phyloP scores from a whole-genome alignment of 1,284 basidiomycete genomes.

The Boletus semigastroideus region DNA sequence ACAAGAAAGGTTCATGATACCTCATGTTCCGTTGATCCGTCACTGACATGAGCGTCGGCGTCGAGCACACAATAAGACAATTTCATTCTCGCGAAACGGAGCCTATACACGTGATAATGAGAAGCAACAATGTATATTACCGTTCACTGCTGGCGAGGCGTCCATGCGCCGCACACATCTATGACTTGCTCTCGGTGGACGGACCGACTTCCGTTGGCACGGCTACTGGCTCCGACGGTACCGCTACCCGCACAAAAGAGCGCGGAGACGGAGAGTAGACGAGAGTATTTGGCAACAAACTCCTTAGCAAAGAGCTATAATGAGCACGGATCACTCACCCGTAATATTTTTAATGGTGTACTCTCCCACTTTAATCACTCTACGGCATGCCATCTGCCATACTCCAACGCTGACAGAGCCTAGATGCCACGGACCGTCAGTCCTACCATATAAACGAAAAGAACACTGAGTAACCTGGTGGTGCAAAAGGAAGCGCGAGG shows the following conservation, averaged over 20 bases:
- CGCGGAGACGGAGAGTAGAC: neutral
- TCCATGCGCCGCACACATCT: neutral
- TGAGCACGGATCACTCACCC: constrained; percentile 17
- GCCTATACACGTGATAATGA: constrained; percentile 22
- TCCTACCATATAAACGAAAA: neutral
- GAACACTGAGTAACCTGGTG: constrained; percentile 50
- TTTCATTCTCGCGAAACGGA: constrained; percentile 1
- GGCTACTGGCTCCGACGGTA: constrained; percentile 21
- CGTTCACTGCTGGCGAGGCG: no score
- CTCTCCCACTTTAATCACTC: constrained; percentile 72
- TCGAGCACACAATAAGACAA: neutral
- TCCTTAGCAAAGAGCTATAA: constrained; percentile 1
- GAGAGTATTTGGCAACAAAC: neutral
- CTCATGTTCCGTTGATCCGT: constrained; percentile 12
- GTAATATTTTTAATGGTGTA: constrained; percentile 59
- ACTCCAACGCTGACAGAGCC: constrained; percentile 87
- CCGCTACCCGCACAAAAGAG: constrained; percentile 1
- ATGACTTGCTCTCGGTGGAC: constrained; percentile 18
- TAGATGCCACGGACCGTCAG: constrained; percentile 30
- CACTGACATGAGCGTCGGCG: neutral
- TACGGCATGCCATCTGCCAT: constrained; percentile 88
- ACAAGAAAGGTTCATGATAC: neutral
- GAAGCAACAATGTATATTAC: constrained; percentile 10
- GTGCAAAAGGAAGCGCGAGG: constrained; percentile 81
- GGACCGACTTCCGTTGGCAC: constrained; percentile 9